These are phyloP conservation scores for Raddia distichophylla DNA, from an alignment of 176 grass and related monocot genomes.

Conservation along the genomic window DNA sequence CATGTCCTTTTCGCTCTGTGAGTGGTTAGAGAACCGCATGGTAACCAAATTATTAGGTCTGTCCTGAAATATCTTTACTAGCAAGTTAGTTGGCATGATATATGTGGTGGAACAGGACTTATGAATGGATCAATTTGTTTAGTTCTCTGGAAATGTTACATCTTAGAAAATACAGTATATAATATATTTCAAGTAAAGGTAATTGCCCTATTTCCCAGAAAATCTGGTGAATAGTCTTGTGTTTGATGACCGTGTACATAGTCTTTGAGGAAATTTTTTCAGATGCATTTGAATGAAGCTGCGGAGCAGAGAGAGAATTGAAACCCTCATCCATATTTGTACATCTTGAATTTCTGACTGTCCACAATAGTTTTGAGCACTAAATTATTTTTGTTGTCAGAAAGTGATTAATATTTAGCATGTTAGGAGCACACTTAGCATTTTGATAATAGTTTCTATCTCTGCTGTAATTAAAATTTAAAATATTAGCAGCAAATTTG, in stretches of 20 bases:
- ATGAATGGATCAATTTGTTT: neutral
- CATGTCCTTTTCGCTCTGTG: too few species aligned
- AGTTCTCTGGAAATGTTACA: neutral
- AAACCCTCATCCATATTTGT: neutral
- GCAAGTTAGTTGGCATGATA: neutral
- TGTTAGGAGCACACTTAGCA: neutral
- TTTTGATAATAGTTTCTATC: neutral
- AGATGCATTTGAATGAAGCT: neutral
- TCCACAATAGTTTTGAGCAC: neutral
- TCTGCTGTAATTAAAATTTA: neutral
- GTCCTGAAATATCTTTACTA: neutral
- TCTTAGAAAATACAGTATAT: neutral
- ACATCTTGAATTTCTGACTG: neutral
- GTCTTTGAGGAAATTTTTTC: neutral
- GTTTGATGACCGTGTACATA: neutral
- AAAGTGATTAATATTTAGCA: neutral
- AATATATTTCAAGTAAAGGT: neutral
- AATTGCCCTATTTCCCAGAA: neutral
- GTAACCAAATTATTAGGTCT: neutral
- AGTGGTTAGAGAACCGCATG: neutral
- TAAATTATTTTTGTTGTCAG: neutral
- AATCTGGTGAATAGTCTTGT: neutral
- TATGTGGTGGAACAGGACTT: neutral
- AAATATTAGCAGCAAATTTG: neutral
- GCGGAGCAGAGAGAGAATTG: neutral